These are phyloP conservation scores for Heterobasidion occidentale DNA, from an alignment of 1,284 basidiomycete genomes.

Conservation along the genomic window DNA sequence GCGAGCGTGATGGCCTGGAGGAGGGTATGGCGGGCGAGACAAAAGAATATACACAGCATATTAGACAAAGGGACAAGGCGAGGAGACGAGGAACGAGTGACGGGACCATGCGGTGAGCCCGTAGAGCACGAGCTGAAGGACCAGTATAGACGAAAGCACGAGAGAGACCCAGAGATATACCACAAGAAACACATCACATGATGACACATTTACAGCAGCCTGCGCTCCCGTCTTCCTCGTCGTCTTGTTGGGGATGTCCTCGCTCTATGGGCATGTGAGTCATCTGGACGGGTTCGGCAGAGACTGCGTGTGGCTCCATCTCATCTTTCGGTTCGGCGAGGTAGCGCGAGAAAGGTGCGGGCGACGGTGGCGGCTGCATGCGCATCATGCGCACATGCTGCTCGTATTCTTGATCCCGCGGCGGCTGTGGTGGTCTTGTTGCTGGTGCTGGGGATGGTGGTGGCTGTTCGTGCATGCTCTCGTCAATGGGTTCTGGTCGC, in stretches of 20 bases:
- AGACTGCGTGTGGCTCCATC: slow-evolving; percentile 4
- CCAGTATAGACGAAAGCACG: background rate
- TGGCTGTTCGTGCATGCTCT: slow-evolving; percentile 15
- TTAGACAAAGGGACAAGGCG: background rate
- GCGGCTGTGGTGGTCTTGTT: slow-evolving; percentile 16
- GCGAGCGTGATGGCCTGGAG: background rate
- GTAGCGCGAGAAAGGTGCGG: slow-evolving; percentile 55
- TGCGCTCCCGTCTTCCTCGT: slow-evolving; percentile 18
- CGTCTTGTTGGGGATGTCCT: slow-evolving; percentile 4
- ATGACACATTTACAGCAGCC: slow-evolving; percentile 31
- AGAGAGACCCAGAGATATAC: background rate
- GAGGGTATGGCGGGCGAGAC: background rate
- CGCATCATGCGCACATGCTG: slow-evolving; percentile 11
- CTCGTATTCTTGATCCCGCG: slow-evolving; percentile 2
- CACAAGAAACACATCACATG: slow-evolving; percentile 19
- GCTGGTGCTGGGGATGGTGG: slow-evolving; percentile 16
- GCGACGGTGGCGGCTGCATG: slow-evolving; percentile 32
- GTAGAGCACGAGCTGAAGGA: background rate
- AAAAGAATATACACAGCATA: background rate
- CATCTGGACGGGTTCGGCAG: slow-evolving; percentile 1
- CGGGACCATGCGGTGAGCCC: background rate
- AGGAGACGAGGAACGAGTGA: background rate
- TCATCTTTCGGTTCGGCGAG: slow-evolving; percentile 1
- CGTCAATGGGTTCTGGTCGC: slow-evolving; percentile 14
- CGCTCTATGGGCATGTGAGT: slow-evolving; percentile 3